Conservation (phyloP, 371 early-diverging fungal species). For the Mortierella sp. region DNA sequence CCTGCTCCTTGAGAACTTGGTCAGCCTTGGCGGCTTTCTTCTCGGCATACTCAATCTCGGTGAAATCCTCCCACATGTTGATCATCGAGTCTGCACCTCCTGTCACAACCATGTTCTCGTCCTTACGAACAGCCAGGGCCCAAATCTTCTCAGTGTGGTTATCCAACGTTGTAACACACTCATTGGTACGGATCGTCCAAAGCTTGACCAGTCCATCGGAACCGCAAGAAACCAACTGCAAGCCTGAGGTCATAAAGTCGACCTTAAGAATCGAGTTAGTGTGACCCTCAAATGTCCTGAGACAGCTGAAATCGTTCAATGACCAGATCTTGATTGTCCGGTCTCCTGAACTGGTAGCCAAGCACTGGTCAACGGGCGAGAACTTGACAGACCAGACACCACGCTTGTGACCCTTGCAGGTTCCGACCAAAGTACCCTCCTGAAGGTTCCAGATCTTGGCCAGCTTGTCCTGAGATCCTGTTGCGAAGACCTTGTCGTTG, state of each 20-base stretch:
- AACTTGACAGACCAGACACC: conserved; percentile 96
- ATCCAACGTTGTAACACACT: conserved; percentile 93
- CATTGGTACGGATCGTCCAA: conserved; percentile 93
- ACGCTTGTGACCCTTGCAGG: conserved; percentile 94
- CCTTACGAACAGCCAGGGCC: conserved; percentile 84
- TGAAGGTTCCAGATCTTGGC: conserved; percentile 95
- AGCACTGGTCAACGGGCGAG: conserved; percentile 89
- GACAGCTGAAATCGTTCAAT: conserved; percentile 87
- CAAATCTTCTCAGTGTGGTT: conserved; percentile 96
- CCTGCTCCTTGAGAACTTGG: conserved; percentile 88
- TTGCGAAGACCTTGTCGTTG: conserved; percentile 94
- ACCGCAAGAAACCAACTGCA: conserved; percentile 89
- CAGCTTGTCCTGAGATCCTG: conserved; percentile 98
- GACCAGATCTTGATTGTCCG: conserved; percentile 97
- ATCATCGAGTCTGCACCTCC: conserved; percentile 95
- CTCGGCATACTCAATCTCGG: conserved; percentile 83
- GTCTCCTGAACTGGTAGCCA: conserved; percentile 95
- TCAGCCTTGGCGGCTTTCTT: conserved; percentile 79
- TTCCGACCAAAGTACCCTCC: conserved; percentile 87
- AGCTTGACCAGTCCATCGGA: conserved; percentile 96
- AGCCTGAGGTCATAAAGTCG: conserved; percentile 88
- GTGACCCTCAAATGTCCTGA: conserved; percentile 97
- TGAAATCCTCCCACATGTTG: conserved; percentile 93
- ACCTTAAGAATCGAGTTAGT: conserved; percentile 93
- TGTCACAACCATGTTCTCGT: conserved; percentile 84